These are phyloP conservation scores for Pseudopithomyces maydicus DNA, from an alignment of 2,329 filamentous ascomycete species.

Conservation along the genomic window DNA sequence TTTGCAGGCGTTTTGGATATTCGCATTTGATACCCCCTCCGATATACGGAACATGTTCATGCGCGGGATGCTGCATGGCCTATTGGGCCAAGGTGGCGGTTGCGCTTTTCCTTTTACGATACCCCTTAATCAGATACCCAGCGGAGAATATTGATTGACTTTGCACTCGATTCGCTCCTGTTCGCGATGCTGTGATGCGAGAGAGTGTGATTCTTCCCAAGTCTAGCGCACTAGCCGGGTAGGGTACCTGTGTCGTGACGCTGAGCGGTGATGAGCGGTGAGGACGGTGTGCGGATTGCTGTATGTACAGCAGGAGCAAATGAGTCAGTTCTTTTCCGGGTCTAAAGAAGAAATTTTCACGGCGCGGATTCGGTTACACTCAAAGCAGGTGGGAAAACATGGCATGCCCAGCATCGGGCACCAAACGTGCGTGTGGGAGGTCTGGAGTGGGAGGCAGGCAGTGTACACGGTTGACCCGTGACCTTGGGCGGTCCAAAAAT, in stretches of 20 bases:
- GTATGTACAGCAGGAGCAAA: too few relatives aligned
- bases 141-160: slow-evolving; percentile 17
- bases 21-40: slow-evolving; percentile 25
- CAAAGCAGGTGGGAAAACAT: not conserved
- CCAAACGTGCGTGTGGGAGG: not conserved
- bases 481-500: slow-evolving; percentile 23
- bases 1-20: slow-evolving; percentile 15
- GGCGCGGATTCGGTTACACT: not conserved
- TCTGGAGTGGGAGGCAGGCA: not conserved
- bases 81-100: slow-evolving; percentile 30
- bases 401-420: not conserved
- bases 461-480: slow-evolving; percentile 6
- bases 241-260: not conserved
- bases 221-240: not conserved
- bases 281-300: not conserved
- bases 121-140: slow-evolving; percentile 35
- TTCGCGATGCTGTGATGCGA: not conserved
- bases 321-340: too few relatives aligned
- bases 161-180: not conserved
- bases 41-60: slow-evolving; percentile 18
- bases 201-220: not conserved
- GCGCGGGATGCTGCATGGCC: slow-evolving; percentile 29
- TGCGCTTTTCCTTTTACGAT: slow-evolving; percentile 38
- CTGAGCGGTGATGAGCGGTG: not conserved
- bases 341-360: not conserved